Evolutionary conservation across 2,329 filamentous ascomycete species (phyloP), one percentile per base, ranked within the genome.

Genomic region (Diaporthe sp.): DNA sequence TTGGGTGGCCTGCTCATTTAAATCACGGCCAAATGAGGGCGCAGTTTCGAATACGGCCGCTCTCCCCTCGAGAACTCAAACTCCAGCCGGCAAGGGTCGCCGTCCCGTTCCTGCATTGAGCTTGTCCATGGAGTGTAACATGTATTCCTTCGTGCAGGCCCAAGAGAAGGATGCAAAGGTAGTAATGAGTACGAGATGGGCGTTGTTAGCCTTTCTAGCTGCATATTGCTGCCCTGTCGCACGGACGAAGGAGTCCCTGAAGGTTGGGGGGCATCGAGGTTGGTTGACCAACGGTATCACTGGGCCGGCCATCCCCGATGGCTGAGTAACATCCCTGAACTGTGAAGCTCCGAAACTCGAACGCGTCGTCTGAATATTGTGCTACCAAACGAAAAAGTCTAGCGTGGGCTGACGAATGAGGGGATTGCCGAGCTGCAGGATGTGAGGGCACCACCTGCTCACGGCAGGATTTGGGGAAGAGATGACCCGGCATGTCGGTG

Each of bases 301-400:
- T 51, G 62, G 5, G 31, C 28, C 44, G 44, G 62, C 44, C 62
- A 67, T 51, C 62, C 12, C 44, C 62, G 62, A 67, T 67, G 28
- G 28, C 19, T 49, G 62, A 19, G 44, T n/a, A 10, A 37, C 17
- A 31, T n/a, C 7, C 61, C 42, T 10, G 3, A 19, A 28, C 17
- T 31, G 5, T n/a, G 44, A 37, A 39, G 62, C 31, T 68, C 62
- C 31, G 46, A 68, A 68, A 68, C 65, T 25, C 34, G 65, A 53
- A 53, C 65, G 65, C 65, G 46, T 68, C 65, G 46, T 53, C 65
- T 68, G 65, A 68, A 53, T 68, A 53, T 68, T 68, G 44, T 39
- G 46, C 65, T 68, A 68, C 65, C 34, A 31, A 39, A 28, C 46
- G 17, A 39, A 37, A 67, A 53, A 68, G 46, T 68, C 65, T 68